A percentile compares a stretch with the other conserved stretches of the same genome.
phyloP scores from a whole-genome alignment of 2,329 filamentous ascomycete species.

The Monosporascus sp. region DNA sequence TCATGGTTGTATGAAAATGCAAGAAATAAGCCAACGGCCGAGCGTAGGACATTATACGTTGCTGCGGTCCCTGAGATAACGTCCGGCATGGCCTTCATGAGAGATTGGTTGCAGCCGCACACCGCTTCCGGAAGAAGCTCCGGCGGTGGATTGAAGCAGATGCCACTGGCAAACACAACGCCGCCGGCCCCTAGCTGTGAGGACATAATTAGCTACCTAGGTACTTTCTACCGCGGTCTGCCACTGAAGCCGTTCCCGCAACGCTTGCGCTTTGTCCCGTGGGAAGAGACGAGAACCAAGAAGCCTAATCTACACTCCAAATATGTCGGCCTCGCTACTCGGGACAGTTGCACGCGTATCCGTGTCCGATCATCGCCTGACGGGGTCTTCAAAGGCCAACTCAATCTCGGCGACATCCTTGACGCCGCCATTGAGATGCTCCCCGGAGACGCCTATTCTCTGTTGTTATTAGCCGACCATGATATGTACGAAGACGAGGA shows the following conservation, averaged over 20 bases:
- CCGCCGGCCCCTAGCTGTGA: constrained; percentile 17
- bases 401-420: constrained; percentile 57
- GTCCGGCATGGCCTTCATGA: constrained; percentile 31
- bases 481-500: constrained; percentile 62
- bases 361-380: constrained; percentile 45
- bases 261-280: constrained; percentile 41
- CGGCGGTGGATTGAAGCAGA: not conserved
- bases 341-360: constrained; percentile 39
- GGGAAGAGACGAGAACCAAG: constrained; percentile 30
- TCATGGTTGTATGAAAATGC: constrained; percentile 41
- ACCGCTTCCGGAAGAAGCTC: not conserved
- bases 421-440: constrained; percentile 50
- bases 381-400: constrained; percentile 40
- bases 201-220: constrained; percentile 32
- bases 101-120: constrained; percentile 34
- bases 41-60: constrained; percentile 49
- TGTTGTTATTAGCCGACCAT: constrained; percentile 53
- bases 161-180: not conserved
- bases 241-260: constrained; percentile 38
- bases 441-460: constrained; percentile 52
- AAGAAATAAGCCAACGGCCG: constrained; percentile 43
- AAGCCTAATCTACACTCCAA: constrained; percentile 13
- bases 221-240: constrained; percentile 49
- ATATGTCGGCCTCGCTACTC: constrained; percentile 40
- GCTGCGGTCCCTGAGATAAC: constrained; percentile 38